Base-by-base conservation (phyloP, 306 rosid genomes). In the Urtica urens region DNA sequence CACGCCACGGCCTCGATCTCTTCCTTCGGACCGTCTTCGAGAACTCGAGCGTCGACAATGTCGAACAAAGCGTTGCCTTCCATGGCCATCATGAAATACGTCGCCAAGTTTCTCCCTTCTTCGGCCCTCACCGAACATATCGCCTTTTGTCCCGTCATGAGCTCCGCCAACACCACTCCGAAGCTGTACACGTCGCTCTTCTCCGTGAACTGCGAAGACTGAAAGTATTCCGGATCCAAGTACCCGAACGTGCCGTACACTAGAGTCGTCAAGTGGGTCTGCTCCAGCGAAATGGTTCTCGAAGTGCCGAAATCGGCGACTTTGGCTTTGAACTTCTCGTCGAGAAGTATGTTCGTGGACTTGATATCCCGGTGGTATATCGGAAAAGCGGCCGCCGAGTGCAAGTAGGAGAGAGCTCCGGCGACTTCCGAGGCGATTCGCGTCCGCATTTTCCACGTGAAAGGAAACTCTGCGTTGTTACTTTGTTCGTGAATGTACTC, bases 1-100 rank as follows among this genome's bases (percentile, higher is more conserved):
- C 58, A 49, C 2, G 80, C 78, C 55, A 72, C 76, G 17, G 2
- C 30, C 2, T 30, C 2, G 31, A 70, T 55, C 12, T 76, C 78
- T 33, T 64, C 63, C 24, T 23, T 72, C 4, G 38, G 16, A 9
- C 35, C 71, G 15, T 47, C 68, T 7, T 63, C 48, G 18, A 5
- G 3, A 22, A 80, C 63, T 37, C 52, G 65, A 23, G 25, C 17
- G 6, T 76, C 78, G 25, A 70, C 16, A 10, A 76, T 50, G 6
- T 70, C 76, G 34, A 67, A 70, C 0, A 67, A 13, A 16, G 21
- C 16, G 23, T 58, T 49, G 3, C 53, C 47, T 12, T 72, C 57
- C 55, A 66, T 48, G 0, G 33, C 34, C 4, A 26, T 22, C 19
- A 43, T 33, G 39, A 76, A 79, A 61, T 66, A 62, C 1, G 67